Percentiles rank a stretch among this genome's conserved stretches.
Evolutionary conservation across 192 early-diverging fungal species (phyloP).

Genomic region (Podila epicladia): DNA sequence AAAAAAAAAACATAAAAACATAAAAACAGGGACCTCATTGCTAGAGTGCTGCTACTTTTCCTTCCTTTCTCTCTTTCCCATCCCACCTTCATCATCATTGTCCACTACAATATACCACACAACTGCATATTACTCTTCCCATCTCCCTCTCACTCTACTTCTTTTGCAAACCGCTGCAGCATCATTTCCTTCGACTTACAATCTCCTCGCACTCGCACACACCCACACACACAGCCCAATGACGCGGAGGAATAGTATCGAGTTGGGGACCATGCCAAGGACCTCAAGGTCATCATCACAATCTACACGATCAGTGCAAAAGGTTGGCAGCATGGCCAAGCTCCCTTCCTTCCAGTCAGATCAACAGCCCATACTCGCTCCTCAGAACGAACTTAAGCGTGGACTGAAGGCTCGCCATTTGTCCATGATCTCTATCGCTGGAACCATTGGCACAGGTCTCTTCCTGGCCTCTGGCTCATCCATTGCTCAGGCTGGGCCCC

Average conservation of each 20-base stretch:
- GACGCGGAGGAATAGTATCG: conserved; percentile 27
- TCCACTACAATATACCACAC: neutral
- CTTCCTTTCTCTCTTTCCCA: neutral
- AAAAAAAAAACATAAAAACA: neutral
- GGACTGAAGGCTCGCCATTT: conserved; percentile 77
- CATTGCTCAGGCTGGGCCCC: conserved; percentile 80
- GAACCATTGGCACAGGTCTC: conserved; percentile 82
- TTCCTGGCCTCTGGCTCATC: conserved; percentile 84
- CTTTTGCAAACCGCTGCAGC: neutral
- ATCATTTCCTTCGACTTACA: neutral
- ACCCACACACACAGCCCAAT: neutral
- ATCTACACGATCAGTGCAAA: conserved; percentile 26
- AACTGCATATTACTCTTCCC: neutral
- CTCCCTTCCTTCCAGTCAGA: conserved; percentile 34
- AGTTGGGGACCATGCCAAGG: conserved; percentile 14
- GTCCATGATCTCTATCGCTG: conserved; percentile 82
- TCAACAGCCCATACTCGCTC: conserved; percentile 21
- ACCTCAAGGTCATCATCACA: conserved; percentile 12
- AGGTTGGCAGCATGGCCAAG: conserved; percentile 14
- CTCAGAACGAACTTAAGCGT: conserved; percentile 62
- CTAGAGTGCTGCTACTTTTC: neutral
- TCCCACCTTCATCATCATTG: neutral
- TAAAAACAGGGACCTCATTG: neutral
- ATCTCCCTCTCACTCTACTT: neutral
- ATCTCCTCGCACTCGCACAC: neutral